Conservation (phyloP, 306 rosid genomes). For the Fagus sylvatica region DNA sequence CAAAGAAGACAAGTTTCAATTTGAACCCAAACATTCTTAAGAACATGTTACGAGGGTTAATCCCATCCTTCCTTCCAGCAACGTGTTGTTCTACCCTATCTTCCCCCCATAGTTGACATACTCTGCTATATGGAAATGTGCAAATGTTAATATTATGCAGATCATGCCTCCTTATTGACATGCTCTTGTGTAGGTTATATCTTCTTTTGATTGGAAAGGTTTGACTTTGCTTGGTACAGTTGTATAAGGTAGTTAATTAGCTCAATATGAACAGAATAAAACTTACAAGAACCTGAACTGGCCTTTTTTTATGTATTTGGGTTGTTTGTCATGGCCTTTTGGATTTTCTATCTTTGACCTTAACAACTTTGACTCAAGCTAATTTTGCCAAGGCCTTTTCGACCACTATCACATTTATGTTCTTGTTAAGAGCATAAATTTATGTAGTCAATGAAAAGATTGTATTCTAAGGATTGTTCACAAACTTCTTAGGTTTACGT, state of each 20-base stretch:
- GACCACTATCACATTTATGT: too few species aligned
- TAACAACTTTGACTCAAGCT: background rate
- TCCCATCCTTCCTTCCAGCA: background rate
- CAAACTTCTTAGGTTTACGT: background rate
- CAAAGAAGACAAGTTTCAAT: background rate
- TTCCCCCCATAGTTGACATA: background rate
- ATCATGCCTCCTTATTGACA: background rate
- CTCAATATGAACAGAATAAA: background rate
- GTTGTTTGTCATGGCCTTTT: background rate
- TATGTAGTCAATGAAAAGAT: background rate
- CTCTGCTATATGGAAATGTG: background rate
- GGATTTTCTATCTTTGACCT: slow-evolving; percentile 1
- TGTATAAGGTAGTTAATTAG: background rate
- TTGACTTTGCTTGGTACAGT: background rate
- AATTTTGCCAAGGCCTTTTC: background rate
- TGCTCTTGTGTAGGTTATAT: background rate
- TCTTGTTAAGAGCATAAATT: too few species aligned
- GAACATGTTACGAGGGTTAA: background rate
- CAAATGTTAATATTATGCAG: background rate
- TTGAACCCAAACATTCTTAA: background rate
- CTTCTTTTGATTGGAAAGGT: background rate
- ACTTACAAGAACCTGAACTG: background rate
- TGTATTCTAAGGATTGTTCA: background rate
- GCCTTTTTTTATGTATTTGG: background rate
- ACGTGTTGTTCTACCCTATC: background rate